Evolutionary conservation across 2,329 filamentous ascomycete genomes (phyloP).

Genomic region (Venturia nashicola): DNA sequence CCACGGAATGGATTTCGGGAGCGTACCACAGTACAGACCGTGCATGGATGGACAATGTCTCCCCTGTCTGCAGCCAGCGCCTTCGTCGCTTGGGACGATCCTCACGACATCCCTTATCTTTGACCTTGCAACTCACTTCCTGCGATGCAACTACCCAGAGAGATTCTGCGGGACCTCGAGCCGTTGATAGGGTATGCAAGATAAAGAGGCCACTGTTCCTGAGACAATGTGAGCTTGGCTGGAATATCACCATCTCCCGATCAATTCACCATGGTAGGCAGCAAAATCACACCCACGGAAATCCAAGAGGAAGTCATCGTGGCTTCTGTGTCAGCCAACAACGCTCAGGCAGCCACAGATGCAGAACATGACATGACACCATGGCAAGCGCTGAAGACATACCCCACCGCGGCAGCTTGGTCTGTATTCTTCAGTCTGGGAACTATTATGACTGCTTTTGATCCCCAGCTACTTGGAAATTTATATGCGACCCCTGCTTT

Average conservation of each 20-base stretch:
- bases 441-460: slow-evolving; percentile 87
- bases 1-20: not conserved
- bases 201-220: not conserved
- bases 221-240: not conserved
- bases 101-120: not conserved
- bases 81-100: not conserved
- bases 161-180: not conserved
- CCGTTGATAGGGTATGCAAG: not conserved
- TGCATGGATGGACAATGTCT: not conserved
- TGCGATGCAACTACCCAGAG: not conserved
- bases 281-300: not conserved
- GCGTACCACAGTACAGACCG: not conserved
- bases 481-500: slow-evolving; percentile 48
- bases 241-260: no score
- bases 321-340: not conserved
- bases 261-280: not conserved
- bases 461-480: slow-evolving; percentile 69
- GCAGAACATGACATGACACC: slow-evolving; percentile 41
- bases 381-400: slow-evolving; percentile 59
- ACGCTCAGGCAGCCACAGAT: slow-evolving; percentile 22
- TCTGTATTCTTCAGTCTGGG: slow-evolving; percentile 75
- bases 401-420: slow-evolving; percentile 79
- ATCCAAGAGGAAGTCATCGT: not conserved
- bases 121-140: not conserved
- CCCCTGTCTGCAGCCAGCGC: not conserved